Percentiles rank a stretch among this genome's conserved stretches.
These are phyloP conservation scores for Torulaspora microellipsoides DNA, from an alignment of 805 yeast genomes.

Conservation along the genomic window DNA sequence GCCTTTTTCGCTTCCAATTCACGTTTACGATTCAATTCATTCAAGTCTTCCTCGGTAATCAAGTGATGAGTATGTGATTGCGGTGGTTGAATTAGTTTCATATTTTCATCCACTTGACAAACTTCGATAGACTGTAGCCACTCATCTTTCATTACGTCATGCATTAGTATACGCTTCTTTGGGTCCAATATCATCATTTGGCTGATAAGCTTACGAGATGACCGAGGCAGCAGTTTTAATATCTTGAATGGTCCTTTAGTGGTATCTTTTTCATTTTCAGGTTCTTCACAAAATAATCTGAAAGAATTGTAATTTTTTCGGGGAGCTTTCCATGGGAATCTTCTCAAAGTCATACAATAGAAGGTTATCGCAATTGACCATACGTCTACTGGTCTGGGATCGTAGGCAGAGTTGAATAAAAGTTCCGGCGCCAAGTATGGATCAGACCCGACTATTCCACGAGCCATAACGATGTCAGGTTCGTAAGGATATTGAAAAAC, in stretches of 20 bases:
- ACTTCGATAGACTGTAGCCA: constrained; percentile 55
- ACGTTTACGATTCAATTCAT: constrained; percentile 37
- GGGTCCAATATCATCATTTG: constrained; percentile 64
- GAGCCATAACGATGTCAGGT: constrained; percentile 54
- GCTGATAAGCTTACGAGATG: constrained; percentile 55
- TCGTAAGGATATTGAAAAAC: constrained; percentile 68
- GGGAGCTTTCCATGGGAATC: constrained; percentile 98
- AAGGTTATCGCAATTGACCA: constrained; percentile 93
- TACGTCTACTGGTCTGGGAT: constrained; percentile 82
- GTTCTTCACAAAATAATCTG: constrained; percentile 53
- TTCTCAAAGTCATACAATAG: constrained; percentile 79
- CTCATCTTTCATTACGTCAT: constrained; percentile 49
- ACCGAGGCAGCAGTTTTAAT: constrained; percentile 63
- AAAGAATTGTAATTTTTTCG: constrained; percentile 68
- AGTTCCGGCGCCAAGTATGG: constrained; percentile 96
- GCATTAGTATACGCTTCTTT: constrained; percentile 52
- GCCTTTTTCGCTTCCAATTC: constrained; percentile 28
- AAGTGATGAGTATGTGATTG: constrained; percentile 59
- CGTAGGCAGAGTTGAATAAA: constrained; percentile 50
- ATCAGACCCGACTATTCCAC: constrained; percentile 91
- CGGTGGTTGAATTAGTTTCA: constrained; percentile 24
- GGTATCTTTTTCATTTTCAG: constrained; percentile 39
- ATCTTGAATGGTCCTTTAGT: constrained; percentile 68
- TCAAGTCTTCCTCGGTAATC: constrained; percentile 60
- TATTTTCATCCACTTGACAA: constrained; percentile 40